Conservation (phyloP, 1,284 basidiomycete species). For the Laetiporus sulphureus region DNA sequence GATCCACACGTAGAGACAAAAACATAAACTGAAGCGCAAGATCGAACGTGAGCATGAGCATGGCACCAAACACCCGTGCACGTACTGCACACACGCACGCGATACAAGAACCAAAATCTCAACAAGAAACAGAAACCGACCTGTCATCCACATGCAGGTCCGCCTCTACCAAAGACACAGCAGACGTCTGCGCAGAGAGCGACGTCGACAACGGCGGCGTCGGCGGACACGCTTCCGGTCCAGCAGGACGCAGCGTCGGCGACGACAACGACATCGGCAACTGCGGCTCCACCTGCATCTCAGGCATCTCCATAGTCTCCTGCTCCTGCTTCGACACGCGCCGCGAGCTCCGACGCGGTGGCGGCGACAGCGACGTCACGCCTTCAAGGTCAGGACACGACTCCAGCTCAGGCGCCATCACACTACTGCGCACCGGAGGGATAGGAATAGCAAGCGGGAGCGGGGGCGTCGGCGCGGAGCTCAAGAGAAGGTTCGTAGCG, state of each 20-base stretch:
- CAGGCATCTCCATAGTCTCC: constrained; percentile 11
- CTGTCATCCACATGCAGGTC: no score
- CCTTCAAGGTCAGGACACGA: constrained; percentile 31
- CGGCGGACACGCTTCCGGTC: constrained; percentile 11
- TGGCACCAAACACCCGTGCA: no score
- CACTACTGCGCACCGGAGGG: constrained; percentile 13
- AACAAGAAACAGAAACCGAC: no score
- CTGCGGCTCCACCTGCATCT: background rate
- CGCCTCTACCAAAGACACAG: constrained; percentile 8
- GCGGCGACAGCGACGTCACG: constrained; percentile 51
- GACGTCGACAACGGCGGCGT: constrained; percentile 27
- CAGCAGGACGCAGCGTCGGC: constrained; percentile 12
- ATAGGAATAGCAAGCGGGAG: no score
- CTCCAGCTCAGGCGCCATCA: constrained; percentile 26
- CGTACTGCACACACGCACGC: no score
- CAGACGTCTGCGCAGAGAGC: constrained; percentile 16
- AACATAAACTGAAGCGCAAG: no score
- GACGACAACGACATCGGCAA: no score
- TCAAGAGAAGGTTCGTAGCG: constrained; percentile 49
- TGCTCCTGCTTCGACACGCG: constrained; percentile 26
- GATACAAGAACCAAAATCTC: no score
- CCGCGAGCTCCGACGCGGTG: constrained; percentile 49
- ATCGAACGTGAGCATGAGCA: no score
- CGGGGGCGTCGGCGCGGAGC: constrained; percentile 36
- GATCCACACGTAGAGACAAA: no score